Percentiles rank a stretch among this genome's conserved stretches.
Evolutionary conservation across 371 early-diverging fungal species (phyloP).

Genomic region (Syncephalastrum contaminatum): DNA sequence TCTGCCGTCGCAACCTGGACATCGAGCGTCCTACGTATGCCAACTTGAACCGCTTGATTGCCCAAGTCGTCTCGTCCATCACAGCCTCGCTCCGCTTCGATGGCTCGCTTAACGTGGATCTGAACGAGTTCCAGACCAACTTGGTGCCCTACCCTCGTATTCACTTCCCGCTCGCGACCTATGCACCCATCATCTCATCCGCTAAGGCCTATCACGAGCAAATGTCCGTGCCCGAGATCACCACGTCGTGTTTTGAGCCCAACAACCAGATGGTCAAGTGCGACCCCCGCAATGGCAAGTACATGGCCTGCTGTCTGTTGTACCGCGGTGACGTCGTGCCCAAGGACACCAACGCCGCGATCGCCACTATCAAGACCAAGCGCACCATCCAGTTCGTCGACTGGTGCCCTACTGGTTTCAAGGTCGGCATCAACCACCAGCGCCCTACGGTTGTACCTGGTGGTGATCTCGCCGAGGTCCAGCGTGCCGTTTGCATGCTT

Average conservation of each 20-base stretch:
- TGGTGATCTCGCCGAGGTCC: conserved; percentile 84
- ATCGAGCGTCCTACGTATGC: conserved; percentile 96
- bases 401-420: conserved; percentile 92
- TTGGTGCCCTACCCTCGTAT: conserved; percentile 96
- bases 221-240: conserved; percentile 86
- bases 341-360: conserved; percentile 86
- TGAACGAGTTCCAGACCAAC: conserved; percentile 97
- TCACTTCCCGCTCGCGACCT: conserved; percentile 93
- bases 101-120: conserved; percentile 93
- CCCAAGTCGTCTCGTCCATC: conserved; percentile 99
- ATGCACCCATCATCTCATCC: conserved; percentile 89
- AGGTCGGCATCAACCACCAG: conserved; percentile 89
- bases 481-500: conserved; percentile 91
- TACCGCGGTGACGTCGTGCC: conserved; percentile 92
- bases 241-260: conserved; percentile 90
- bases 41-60: conserved; percentile 97
- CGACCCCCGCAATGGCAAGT: conserved; percentile 91
- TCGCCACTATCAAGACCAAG: conserved; percentile 87
- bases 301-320: conserved; percentile 92
- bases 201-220: conserved; percentile 92
- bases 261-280: conserved; percentile 96
- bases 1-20: conserved; percentile 97
- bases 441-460: conserved; percentile 86
- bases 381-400: conserved; percentile 93
- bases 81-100: conserved; percentile 99